Evolutionary conservation across 306 rosid species (phyloP).

Genomic region (Cicer yamashitae): DNA sequence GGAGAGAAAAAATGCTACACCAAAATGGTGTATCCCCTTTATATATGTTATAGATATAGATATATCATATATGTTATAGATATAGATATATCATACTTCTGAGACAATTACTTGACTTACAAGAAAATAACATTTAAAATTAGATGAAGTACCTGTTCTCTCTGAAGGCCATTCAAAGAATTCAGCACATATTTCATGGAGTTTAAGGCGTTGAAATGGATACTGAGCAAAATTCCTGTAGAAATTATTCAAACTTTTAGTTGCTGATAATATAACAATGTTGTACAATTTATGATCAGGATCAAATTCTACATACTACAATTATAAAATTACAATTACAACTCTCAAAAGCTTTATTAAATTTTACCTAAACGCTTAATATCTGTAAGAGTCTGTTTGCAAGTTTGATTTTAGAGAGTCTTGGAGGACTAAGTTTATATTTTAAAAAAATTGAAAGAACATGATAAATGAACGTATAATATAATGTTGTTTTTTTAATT

Average conservation of each 20-base stretch:
- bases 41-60: too few relatives aligned
- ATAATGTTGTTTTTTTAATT: too few relatives aligned
- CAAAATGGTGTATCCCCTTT: too few relatives aligned
- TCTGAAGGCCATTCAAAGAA: constrained; percentile 74
- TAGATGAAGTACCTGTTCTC: constrained; percentile 68
- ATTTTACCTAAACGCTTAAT: background rate
- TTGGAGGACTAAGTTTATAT: too few relatives aligned
- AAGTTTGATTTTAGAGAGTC: too few relatives aligned
- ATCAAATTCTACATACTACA: constrained; percentile 36
- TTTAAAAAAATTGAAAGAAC: too few relatives aligned
- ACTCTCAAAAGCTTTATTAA: constrained; percentile 5
- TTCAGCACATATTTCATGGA: constrained; percentile 66
- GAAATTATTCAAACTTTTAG: constrained; percentile 40
- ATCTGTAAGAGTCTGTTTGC: background rate
- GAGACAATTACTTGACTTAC: background rate
- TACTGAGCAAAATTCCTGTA: constrained; percentile 67
- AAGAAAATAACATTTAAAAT: constrained; percentile 31
- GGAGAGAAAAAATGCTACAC: too few relatives aligned
- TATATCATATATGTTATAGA: too few relatives aligned
- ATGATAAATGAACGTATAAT: too few relatives aligned
- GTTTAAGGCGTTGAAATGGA: constrained; percentile 63
- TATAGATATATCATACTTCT: too few relatives aligned
- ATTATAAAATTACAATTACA: constrained; percentile 13
- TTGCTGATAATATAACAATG: background rate
- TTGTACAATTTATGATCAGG: constrained; percentile 8